Conservation (phyloP, 1,284 basidiomycete species). For the Spongispora temasekensis region DNA sequence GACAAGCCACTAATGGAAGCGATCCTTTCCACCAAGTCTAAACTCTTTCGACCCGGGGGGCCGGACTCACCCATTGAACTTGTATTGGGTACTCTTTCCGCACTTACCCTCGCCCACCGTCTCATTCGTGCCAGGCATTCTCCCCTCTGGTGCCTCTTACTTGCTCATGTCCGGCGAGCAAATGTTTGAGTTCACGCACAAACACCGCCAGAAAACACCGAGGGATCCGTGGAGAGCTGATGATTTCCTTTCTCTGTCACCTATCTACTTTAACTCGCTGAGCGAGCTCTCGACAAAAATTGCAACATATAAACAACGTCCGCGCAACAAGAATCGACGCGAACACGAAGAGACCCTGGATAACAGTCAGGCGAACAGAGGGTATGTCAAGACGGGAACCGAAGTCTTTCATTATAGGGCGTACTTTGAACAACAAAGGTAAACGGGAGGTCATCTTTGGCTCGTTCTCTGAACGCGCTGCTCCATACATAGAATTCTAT, state of each 20-base stretch:
- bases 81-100: constrained; percentile 23
- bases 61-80: constrained; percentile 28
- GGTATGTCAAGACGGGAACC: constrained; percentile 23
- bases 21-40: constrained; percentile 7
- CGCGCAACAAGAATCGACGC: constrained; percentile 31
- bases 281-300: constrained; percentile 24
- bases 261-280: constrained; percentile 26
- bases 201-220: constrained; percentile 14
- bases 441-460: not conserved
- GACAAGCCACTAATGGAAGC: constrained; percentile 22
- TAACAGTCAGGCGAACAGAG: constrained; percentile 35
- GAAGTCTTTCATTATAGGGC: constrained; percentile 21
- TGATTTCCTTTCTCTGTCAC: constrained; percentile 29
- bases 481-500: constrained; percentile 24
- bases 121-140: constrained; percentile 23
- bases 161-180: constrained; percentile 30
- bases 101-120: not conserved
- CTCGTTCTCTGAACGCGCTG: not conserved
- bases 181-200: constrained; percentile 25
- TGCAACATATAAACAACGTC: constrained; percentile 30
- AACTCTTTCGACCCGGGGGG: constrained; percentile 25
- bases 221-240: constrained; percentile 20
- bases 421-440: constrained; percentile 36
- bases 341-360: constrained; percentile 15
- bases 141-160: constrained; percentile 34